Base-by-base conservation (phyloP, 768 basidiomycete species). In the Kwoniella botswanensis region DNA sequence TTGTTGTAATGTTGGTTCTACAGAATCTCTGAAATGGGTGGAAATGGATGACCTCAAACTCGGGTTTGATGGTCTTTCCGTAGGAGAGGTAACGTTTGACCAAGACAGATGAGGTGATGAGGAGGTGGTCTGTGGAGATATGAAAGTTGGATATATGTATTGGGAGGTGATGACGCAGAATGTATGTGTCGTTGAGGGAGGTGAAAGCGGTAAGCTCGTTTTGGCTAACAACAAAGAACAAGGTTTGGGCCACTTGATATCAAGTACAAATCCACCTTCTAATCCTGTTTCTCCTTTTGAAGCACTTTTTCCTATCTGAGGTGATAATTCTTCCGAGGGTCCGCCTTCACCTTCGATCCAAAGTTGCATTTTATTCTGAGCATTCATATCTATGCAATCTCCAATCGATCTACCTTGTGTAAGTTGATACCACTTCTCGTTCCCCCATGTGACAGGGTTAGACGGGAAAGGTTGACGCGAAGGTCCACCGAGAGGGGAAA, bases 111-210 rank as follows among this genome's bases (percentile, higher is more conserved):
- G 46, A 13, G 46, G 46, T 50, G 46, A 50, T 13, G 46, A 50
- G 3, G 46, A 15, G 15, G 50, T 35, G 22, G 50, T 17, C 26
- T 7, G 35, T 43, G 46, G 21, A 3, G 46, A 18, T 17, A 24
- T 15, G 22, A 9, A 17, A 26, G 4, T 6, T 7, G 12, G 12
- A 11, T 67, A 21, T 21, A 71, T 43, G 18, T n/a, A 35, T 53
- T 77, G 78, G 4, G 78, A 76, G 22, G 78, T 79, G 70, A 79
- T 71, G 46, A 77, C 56, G 65, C 78, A 79, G 63, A 79, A 74
- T 0, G 71, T 54, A 53, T 77, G 74, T 1, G 74, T 74, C 4
- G 68, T 65, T 10, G 73, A 77, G 42, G 78, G 71, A 12, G 78
- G 74, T 1, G 71, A 71, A 15, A 76, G 57, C 5, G 76, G 76